A percentile compares a stretch with the other conserved stretches of the same genome.
Conservation (phyloP, 345 rosid genomes). For the Salix purpurea region DNA sequence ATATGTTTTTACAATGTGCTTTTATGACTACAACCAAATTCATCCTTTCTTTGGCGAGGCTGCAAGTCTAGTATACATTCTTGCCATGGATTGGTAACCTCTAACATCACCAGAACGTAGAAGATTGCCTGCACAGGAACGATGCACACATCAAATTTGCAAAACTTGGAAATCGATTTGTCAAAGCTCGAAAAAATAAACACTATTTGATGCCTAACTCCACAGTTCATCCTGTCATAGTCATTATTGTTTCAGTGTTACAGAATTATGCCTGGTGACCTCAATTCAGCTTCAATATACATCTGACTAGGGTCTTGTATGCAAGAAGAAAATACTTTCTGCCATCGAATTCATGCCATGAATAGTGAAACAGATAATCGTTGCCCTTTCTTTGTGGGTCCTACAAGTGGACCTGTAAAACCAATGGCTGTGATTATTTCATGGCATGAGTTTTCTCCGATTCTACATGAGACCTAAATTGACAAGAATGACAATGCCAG, state of each 20-base stretch:
- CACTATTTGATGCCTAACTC: neutral
- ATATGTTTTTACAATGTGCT: neutral
- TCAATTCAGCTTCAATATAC: neutral
- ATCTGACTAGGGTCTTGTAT: neutral
- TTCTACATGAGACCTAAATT: neutral
- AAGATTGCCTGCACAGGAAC: slow-evolving; percentile 60
- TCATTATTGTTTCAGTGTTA: neutral
- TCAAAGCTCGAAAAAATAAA: neutral
- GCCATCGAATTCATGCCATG: neutral
- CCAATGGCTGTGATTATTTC: neutral
- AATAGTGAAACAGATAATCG: neutral
- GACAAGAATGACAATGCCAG: neutral
- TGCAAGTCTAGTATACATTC: slow-evolving; percentile 85
- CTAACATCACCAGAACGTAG: slow-evolving; percentile 84
- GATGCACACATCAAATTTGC: neutral
- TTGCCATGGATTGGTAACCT: slow-evolving; percentile 96
- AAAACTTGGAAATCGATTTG: neutral
- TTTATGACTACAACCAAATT: slow-evolving; percentile 6
- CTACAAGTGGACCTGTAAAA: neutral
- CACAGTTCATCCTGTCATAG: neutral
- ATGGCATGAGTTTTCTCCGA: neutral
- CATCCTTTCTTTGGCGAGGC: slow-evolving; percentile 93
- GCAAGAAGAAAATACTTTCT: neutral
- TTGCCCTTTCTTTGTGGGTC: neutral
- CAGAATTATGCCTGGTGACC: neutral